Base-by-base conservation (phyloP, 768 basidiomycete species). In the Russula sp. region DNA sequence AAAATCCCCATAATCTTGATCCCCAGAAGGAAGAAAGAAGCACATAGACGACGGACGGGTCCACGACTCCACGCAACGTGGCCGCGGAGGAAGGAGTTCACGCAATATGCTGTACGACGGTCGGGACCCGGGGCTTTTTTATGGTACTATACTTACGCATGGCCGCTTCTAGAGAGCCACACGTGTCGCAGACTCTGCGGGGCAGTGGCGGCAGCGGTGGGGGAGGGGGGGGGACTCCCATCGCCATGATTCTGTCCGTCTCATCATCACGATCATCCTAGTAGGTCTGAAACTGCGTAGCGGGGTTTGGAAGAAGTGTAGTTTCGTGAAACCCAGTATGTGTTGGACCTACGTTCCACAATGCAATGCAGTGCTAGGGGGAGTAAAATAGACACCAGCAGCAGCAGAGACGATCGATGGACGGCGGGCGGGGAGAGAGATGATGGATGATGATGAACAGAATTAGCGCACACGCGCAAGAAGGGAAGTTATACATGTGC, bases 381-480 rank as follows among this genome's bases (percentile, higher is more conserved):
- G 28, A 30, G 51, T 44, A 64, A 54, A 48, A 46, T 38, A 22
- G 44, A 30, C 28, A 28, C 63, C 57, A 57, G 57, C 20, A 44
- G 40, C 30, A 48, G 57, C n/a, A n/a, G n/a, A n/a, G 57, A 48
- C 10, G n/a, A 53, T 34, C 52, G 18, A 44, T 51, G 34, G 50
- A 51, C 28, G 62, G 32, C 24, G 42, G 52, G 50, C 53, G 40
- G 32, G 32, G 1, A 2, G 5, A 13, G 36, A 36, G 36, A 36
- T 36, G 36, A 13, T 36, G 36, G 8, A 34, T 30, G 28, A 30
- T 30, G 28, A 30, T 30, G 10, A 36, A 58, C 62, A 54, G 44
- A 59, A 64, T 64, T 60, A 64, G 63, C 63, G 63, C 63, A 22
- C 28, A 54, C n/a, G 63, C 63, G 63, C 63, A 60, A 64, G 46